These are phyloP conservation scores for Fusarium protoensiforme DNA, from an alignment of 2,329 filamentous ascomycete genomes.

Conservation along the genomic window DNA sequence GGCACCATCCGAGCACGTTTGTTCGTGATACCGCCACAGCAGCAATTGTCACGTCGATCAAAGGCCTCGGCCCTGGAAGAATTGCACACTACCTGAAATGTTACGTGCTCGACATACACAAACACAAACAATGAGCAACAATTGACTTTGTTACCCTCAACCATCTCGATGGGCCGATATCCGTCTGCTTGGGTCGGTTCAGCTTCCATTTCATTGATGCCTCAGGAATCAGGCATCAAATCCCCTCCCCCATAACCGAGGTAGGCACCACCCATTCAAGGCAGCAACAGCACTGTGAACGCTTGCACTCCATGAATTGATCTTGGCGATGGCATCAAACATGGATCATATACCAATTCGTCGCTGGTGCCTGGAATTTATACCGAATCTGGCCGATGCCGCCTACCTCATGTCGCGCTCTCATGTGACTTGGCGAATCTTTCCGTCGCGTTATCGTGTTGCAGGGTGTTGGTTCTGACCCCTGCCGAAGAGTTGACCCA, in stretches of 20 bases:
- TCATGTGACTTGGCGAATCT: background rate
- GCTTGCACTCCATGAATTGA: background rate
- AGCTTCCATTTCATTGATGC: background rate
- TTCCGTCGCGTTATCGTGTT: background rate
- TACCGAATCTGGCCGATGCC: background rate
- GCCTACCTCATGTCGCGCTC: background rate
- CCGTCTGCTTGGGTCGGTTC: background rate
- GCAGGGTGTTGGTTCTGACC: background rate
- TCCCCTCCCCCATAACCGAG: background rate
- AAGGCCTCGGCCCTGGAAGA: background rate
- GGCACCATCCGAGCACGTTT: background rate
- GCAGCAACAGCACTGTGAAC: background rate
- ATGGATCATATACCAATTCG: background rate
- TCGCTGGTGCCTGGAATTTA: background rate
- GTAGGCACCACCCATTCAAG: background rate
- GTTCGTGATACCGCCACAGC: background rate
- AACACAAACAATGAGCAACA: background rate
- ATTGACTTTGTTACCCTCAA: background rate
- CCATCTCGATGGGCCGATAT: background rate
- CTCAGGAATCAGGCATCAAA: background rate
- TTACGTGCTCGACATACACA: background rate
- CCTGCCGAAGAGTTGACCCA: background rate
- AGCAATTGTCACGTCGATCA: background rate
- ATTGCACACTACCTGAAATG: background rate
- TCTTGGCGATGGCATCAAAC: background rate